These are phyloP conservation scores for Starmerella apis DNA, from an alignment of 805 yeast genomes.

Conservation along the genomic window DNA sequence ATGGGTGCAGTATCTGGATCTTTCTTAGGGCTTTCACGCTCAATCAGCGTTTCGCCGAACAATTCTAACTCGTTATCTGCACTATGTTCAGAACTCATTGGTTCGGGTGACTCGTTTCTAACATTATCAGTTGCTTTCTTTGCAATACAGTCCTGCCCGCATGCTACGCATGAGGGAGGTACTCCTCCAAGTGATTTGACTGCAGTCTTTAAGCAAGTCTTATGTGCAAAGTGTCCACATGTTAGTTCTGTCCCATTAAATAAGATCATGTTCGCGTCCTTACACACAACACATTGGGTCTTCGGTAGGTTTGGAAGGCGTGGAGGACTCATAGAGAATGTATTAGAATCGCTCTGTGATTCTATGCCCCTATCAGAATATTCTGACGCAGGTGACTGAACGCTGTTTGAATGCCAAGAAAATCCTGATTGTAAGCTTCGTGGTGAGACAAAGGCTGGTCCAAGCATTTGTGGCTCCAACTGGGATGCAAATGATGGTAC, in stretches of 20 bases:
- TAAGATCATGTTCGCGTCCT: slow-evolving; percentile 5
- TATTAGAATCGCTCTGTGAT: neutral
- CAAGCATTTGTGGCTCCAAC: neutral
- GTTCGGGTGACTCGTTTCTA: neutral
- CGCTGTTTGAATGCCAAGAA: neutral
- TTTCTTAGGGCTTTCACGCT: no score
- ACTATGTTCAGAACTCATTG: neutral
- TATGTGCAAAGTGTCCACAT: slow-evolving; percentile 17
- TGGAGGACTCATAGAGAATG: neutral
- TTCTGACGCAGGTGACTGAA: neutral
- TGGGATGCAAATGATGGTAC: neutral
- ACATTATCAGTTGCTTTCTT: neutral
- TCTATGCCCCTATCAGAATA: neutral
- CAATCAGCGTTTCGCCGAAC: neutral
- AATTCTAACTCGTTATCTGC: neutral
- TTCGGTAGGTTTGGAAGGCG: neutral
- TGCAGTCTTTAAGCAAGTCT: slow-evolving; percentile 4
- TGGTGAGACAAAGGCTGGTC: neutral
- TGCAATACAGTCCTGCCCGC: slow-evolving; percentile 12
- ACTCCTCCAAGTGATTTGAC: neutral
- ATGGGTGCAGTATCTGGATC: neutral
- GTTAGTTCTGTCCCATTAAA: slow-evolving; percentile 6
- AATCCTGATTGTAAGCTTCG: neutral
- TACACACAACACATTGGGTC: slow-evolving; percentile 6
- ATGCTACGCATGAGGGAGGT: slow-evolving; percentile 2